These are phyloP conservation scores for Ambrosiella xylebori DNA, from an alignment of 2,329 filamentous ascomycete species.

Conservation along the genomic window DNA sequence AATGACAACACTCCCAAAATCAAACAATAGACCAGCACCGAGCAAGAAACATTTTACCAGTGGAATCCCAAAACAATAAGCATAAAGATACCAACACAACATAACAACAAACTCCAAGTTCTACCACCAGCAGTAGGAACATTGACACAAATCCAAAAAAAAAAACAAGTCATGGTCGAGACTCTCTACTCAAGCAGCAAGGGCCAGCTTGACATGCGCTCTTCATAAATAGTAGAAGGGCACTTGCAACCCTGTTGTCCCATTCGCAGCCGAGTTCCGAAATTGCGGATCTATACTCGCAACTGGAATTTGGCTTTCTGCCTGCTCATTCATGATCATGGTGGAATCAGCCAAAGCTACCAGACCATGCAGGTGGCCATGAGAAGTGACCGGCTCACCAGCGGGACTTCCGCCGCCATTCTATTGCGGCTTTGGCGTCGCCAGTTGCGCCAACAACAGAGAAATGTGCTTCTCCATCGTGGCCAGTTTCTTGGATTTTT, in stretches of 20 bases:
- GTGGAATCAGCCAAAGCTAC: too few species aligned
- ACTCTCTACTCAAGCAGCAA: not conserved
- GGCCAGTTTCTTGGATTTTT: conserved; percentile 22
- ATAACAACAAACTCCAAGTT: not conserved
- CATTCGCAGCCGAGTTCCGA: too few species aligned
- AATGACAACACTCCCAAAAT: not conserved
- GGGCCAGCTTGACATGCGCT: too few species aligned
- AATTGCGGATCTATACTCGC: too few species aligned
- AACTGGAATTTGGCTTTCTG: too few species aligned
- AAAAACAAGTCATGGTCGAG: not conserved
- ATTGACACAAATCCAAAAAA: not conserved
- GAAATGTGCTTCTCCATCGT: conserved; percentile 22
- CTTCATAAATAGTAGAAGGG: too few species aligned
- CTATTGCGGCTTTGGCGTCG: conserved; percentile 1
- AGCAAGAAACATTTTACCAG: not conserved
- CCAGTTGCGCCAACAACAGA: conserved; percentile 19
- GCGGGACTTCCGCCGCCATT: not conserved
- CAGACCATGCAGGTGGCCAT: too few species aligned
- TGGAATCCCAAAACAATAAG: not conserved
- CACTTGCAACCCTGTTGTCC: too few species aligned
- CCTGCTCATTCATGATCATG: too few species aligned
- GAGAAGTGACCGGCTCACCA: not conserved
- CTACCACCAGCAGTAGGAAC: not conserved
- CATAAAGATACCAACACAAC: not conserved
- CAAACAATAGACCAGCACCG: not conserved